A percentile compares a stretch with the other conserved stretches of the same genome.
Conservation (phyloP, 352 stramenopile species). For the Saprolegnia diclina region DNA sequence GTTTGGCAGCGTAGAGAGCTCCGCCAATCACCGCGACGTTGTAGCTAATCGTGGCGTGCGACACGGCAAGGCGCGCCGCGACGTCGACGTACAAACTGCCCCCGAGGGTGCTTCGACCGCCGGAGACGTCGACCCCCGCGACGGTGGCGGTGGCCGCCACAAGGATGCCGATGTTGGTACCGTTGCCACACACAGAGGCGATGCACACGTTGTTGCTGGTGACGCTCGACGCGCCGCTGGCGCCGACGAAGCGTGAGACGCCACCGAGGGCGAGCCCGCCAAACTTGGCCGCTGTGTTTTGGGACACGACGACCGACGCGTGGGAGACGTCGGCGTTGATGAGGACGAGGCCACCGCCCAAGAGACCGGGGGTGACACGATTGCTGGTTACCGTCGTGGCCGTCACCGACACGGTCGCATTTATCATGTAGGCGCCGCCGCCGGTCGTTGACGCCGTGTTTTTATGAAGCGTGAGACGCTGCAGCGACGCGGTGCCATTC, state of each 20-base stretch:
- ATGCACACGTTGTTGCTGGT: constrained; percentile 10
- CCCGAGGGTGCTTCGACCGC: neutral
- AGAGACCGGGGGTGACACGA: neutral
- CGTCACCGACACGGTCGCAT: neutral
- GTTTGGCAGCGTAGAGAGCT: neutral
- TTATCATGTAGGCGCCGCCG: neutral
- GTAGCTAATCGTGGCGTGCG: neutral
- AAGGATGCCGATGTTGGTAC: constrained; percentile 3
- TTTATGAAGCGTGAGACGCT: neutral
- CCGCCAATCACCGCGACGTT: constrained; percentile 10
- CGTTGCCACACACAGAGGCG: neutral
- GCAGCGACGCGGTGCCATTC: neutral
- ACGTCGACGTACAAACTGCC: neutral
- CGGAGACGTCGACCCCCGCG: neutral
- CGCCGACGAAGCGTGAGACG: neutral
- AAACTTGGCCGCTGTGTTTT: neutral
- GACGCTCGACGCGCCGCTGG: neutral
- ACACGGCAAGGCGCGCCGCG: neutral
- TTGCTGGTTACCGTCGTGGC: neutral
- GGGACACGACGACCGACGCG: neutral
- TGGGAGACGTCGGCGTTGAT: neutral
- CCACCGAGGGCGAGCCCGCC: constrained; percentile 1
- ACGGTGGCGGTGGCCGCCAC: neutral
- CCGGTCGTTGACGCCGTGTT: neutral
- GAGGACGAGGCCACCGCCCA: constrained; percentile 9